Base-by-base conservation (phyloP, 73 alveolate species). In the Strombidium stylifer region DNA sequence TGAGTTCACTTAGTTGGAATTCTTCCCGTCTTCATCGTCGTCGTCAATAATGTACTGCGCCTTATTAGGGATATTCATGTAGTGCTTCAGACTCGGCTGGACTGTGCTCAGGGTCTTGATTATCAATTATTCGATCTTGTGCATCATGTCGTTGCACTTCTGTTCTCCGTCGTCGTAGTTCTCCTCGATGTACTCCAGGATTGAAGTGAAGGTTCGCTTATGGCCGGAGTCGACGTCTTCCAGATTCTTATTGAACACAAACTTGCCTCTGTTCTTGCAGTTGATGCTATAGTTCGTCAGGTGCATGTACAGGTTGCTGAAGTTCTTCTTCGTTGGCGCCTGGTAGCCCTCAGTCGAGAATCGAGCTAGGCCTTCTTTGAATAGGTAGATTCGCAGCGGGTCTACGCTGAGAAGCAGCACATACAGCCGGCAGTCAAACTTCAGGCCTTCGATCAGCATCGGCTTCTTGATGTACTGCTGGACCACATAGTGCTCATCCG, bases 381-480 rank as follows among this genome's bases (percentile, higher is more conserved):
- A 89, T 41, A 85, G 49, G 61, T 89, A 89, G 25, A 89, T 48
- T 32, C 90, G 61, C 37, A 89, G 75, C 41, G 97, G 97, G 24
- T 66, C 69, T 21, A 84, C 55, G 10, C 86, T 62, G 4, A 94
- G 84, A 26, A 89, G 79, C 21, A 77, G 82, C 30, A 84, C 92
- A 73, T 89, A 89, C 4, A 84, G 58, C 56, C 97, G 46, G 46
- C 84, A 74, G 79, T 89, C 97, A 56, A 79, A 89, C 60, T 89
- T 89, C 52, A 71, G 69, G 30, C 81, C 84, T 47, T 84, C 69
- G 49, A 89, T 73, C 55, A 89, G 74, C 52, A 79, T 58, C 4
- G 97, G 97, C 47, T 89, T 89, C 28, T 28, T 28, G 8, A 89
- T 67, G 72, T 89, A 89, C 46, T 84, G 78, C 26, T 82, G 49